phyloP scores from a whole-genome alignment of 768 basidiomycete species.

The Mycena rosella region DNA sequence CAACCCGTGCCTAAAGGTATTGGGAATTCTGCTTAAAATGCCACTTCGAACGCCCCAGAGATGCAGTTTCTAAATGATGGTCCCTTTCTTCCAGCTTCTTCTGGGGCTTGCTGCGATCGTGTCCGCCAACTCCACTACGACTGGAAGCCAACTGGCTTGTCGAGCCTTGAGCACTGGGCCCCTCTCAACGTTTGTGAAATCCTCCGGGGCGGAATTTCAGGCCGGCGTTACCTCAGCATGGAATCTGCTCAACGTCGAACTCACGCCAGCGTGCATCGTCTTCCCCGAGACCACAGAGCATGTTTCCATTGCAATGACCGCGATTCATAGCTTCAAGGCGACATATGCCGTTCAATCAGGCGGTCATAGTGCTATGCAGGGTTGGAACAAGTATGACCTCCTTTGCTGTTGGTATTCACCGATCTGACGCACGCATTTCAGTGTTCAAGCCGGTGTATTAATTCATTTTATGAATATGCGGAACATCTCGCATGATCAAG shows the following conservation, averaged over 20 bases:
- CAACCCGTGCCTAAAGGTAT: no score
- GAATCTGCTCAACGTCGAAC: constrained; percentile 51
- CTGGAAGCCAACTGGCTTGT: no score
- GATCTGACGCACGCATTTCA: constrained; percentile 25
- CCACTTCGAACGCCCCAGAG: no score
- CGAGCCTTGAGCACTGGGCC: no score
- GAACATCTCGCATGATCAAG: constrained; percentile 45
- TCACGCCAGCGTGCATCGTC: constrained; percentile 52
- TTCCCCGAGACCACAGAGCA: constrained; percentile 46
- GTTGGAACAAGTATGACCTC: constrained; percentile 56
- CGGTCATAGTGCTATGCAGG: constrained; percentile 56
- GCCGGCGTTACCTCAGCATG: constrained; percentile 34
- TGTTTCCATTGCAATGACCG: constrained; percentile 53
- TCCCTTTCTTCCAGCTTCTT: no score
- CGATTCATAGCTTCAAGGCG: constrained; percentile 49
- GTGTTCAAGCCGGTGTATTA: constrained; percentile 53
- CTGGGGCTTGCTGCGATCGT: no score
- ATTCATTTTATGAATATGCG: constrained; percentile 53
- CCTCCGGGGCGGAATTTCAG: not conserved
- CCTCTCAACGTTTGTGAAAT: not conserved
- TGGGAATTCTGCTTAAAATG: no score
- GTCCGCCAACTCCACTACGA: no score
- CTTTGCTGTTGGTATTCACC: not conserved
- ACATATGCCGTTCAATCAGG: constrained; percentile 58
- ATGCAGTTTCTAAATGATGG: no score